These are phyloP conservation scores for Vararia minispora DNA, from an alignment of 768 basidiomycete genomes.

Conservation along the genomic window DNA sequence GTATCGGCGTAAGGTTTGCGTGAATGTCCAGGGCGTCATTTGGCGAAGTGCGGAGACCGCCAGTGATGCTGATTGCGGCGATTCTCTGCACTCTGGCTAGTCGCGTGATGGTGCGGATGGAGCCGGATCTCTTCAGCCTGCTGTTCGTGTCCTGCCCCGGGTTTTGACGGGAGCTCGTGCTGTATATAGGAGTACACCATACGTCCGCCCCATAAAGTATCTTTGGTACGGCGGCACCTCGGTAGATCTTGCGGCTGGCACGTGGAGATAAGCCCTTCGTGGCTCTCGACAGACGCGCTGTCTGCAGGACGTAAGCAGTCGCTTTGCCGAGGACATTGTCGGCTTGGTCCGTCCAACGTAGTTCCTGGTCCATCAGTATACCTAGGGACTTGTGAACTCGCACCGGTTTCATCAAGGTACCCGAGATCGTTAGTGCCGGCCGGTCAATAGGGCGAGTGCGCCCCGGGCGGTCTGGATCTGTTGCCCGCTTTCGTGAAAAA, in stretches of 20 bases:
- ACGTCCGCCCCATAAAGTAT: slow-evolving; percentile 17
- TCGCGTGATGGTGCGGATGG: neutral
- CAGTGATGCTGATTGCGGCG: neutral
- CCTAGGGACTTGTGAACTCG: too few species aligned
- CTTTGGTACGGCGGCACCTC: slow-evolving; percentile 11
- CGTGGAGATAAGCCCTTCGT: slow-evolving; percentile 2
- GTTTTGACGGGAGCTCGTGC: too few species aligned
- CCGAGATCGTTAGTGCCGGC: too few species aligned
- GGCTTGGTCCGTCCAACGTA: neutral
- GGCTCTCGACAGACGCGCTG: neutral
- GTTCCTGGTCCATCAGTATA: too few species aligned
- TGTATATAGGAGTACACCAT: slow-evolving; percentile 8
- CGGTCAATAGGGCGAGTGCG: too few species aligned
- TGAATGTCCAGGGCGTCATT: neutral
- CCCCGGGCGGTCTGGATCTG: too few species aligned
- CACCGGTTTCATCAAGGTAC: too few species aligned
- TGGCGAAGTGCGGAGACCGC: neutral
- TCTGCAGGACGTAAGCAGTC: neutral
- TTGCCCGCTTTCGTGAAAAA: too few species aligned
- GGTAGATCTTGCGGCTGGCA: slow-evolving; percentile 11
- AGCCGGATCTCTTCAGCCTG: too few species aligned
- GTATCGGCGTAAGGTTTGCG: neutral
- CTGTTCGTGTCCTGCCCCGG: too few species aligned
- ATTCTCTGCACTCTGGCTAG: neutral
- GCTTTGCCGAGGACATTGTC: neutral